Evolutionary conservation across 2,329 filamentous ascomycete genomes (phyloP), one percentile per base, ranked within the genome.

Genomic region (Westerdykella sp.): DNA sequence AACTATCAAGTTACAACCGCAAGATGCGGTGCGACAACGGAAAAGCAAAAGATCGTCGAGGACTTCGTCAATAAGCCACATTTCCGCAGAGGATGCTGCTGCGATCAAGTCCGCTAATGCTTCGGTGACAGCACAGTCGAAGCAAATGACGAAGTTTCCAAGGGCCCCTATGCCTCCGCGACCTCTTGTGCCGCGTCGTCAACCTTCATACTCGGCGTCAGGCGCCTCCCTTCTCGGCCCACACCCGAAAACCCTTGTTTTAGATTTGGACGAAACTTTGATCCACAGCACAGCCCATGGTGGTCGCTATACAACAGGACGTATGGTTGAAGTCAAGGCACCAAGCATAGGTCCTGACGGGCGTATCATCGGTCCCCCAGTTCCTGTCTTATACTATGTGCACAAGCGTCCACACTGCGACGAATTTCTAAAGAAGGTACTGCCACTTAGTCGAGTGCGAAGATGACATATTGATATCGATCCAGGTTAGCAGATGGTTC

Each of bases 261-360:
- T 98, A 41, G 93, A 98, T 65, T 79, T 98, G 14, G 93, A 98
- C 68, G 93, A 98, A 69, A 98, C 93, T 0, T 72, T 98, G 54
- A 98, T 98, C 54, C 93, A 98, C 74, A 96, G 89, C 68, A 89
- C 97, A 78, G 90, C 91, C 47, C 96, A 96, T 66, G 93, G 93
- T 23, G 90, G 91, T 41, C 81, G 91, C 46, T 95, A 95, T 84
- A 91, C 87, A 57, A 91, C 87, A 15, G 93, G 93, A 14, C 93
- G 98, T 69, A 98, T 98, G 93, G 90, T 98, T 41, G 93, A 98
- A 71, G 93, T 98, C 50, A 89, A 89, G 57, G 63, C 83, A 83
- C 45, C 81, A 48, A 71, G 78, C 11, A 28, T 87, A 36, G 83
- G 80, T 42, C 78, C 80, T 38, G 81, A 80, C 25, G 82, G 84